Evolutionary conservation across 805 yeast species (phyloP).

Genomic region (Suhomyces tanzawaensis): DNA sequence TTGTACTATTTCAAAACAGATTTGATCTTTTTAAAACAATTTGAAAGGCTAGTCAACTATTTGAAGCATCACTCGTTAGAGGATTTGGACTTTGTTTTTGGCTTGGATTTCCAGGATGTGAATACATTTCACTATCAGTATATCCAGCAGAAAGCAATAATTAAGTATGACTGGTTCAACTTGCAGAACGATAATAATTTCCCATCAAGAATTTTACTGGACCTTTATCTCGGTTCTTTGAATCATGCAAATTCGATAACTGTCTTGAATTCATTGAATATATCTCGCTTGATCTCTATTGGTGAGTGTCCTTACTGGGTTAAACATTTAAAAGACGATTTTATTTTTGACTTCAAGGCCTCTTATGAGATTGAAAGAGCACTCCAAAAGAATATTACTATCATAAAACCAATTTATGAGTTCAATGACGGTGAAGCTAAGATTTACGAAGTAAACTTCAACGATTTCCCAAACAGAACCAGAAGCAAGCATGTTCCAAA

Average conservation of each 20-base stretch:
- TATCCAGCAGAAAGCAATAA: constrained; percentile 2
- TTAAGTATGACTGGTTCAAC: constrained; percentile 34
- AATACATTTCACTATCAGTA: constrained; percentile 10
- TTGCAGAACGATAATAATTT: constrained; percentile 31
- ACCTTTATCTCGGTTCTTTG: constrained; percentile 31
- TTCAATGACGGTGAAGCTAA: constrained; percentile 17
- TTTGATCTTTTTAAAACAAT: constrained; percentile 24
- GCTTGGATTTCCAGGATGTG: constrained; percentile 7
- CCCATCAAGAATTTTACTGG: constrained; percentile 31
- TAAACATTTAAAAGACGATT: constrained; percentile 8
- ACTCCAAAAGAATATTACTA: not conserved
- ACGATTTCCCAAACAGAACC: constrained; percentile 5
- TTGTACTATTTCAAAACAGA: constrained; percentile 32
- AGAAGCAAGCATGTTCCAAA: constrained; percentile 7
- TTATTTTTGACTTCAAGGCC: constrained; percentile 10
- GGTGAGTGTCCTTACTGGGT: constrained; percentile 40
- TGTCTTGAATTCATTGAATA: constrained; percentile 21
- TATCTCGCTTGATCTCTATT: constrained; percentile 29
- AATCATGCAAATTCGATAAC: constrained; percentile 34
- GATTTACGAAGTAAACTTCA: constrained; percentile 20
- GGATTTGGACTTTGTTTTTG: not conserved
- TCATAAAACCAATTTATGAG: constrained; percentile 16
- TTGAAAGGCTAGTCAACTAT: constrained; percentile 30
- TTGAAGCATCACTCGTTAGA: constrained; percentile 15
- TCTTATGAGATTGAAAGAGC: constrained; percentile 2